These are phyloP conservation scores for Leishmania amazonensis DNA, from an alignment of 208 protist species.

Conservation along the genomic window DNA sequence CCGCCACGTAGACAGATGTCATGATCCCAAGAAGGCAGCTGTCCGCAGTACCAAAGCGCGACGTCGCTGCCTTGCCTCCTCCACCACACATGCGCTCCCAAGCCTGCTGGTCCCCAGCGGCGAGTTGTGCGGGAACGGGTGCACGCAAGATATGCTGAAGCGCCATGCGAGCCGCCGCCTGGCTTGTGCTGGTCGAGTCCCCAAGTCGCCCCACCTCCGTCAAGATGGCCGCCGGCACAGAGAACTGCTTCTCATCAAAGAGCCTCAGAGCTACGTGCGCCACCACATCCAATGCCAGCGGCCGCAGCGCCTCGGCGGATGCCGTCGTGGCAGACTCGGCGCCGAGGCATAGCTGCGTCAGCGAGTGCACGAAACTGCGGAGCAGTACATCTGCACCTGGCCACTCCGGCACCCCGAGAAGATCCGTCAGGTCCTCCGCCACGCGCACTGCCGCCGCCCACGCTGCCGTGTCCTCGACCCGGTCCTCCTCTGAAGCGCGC, in stretches of 20 bases:
- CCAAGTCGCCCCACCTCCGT: slow-evolving; percentile 25
- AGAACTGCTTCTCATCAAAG: slow-evolving; percentile 33
- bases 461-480: slow-evolving; percentile 40
- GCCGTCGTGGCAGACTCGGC: slow-evolving; percentile 10
- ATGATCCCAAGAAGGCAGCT: slow-evolving; percentile 8
- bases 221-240: slow-evolving; percentile 20
- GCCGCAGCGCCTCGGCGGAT: slow-evolving; percentile 31
- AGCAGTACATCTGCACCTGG: slow-evolving; percentile 75
- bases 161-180: slow-evolving; percentile 2
- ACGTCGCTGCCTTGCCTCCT: neutral
- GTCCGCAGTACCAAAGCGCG: neutral
- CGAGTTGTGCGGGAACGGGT: neutral
- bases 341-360: slow-evolving; percentile 41
- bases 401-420: slow-evolving; percentile 74
- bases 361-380: slow-evolving; percentile 44
- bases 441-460: slow-evolving; percentile 44
- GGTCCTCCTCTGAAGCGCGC: slow-evolving; percentile 15
- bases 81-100: slow-evolving; percentile 18
- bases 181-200: slow-evolving; percentile 2
- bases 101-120: slow-evolving; percentile 12
- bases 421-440: slow-evolving; percentile 72
- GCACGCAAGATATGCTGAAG: slow-evolving; percentile 14
- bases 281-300: slow-evolving; percentile 66
- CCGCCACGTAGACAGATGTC: slow-evolving; percentile 38
- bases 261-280: slow-evolving; percentile 60